Conservation (phyloP, 179 eudicot genomes). For the Kewa caespitosa region DNA sequence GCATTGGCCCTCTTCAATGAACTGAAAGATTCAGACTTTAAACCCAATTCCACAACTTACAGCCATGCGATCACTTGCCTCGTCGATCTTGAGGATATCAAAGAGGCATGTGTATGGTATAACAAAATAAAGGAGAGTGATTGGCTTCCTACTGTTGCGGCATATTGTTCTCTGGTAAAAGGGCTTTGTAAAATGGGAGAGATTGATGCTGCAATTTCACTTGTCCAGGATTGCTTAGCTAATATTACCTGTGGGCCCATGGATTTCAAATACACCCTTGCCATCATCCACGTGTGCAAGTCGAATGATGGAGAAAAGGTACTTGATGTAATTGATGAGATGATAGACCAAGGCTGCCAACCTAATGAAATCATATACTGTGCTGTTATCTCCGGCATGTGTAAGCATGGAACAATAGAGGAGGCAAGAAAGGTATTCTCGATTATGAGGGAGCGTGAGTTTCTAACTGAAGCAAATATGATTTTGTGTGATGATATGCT, state of each 20-base stretch:
- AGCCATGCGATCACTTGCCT: constrained; percentile 62
- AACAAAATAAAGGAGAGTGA: constrained; percentile 63
- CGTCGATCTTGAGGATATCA: constrained; percentile 53
- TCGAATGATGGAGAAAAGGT: constrained; percentile 59
- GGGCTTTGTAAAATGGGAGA: constrained; percentile 81
- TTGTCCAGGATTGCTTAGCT: constrained; percentile 83
- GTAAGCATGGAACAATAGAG: constrained; percentile 79
- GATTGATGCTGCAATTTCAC: constrained; percentile 67
- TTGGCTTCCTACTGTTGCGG: constrained; percentile 57
- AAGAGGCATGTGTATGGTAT: constrained; percentile 69
- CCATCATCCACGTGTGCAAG: constrained; percentile 67
- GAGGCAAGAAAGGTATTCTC: constrained; percentile 76
- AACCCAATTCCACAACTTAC: constrained; percentile 70
- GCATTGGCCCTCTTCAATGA: constrained; percentile 66
- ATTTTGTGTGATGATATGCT: constrained; percentile 80
- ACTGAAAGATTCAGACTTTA: constrained; percentile 43
- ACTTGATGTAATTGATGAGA: constrained; percentile 66
- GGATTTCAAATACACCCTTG: constrained; percentile 72
- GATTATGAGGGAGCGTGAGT: constrained; percentile 48
- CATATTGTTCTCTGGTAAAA: constrained; percentile 66
- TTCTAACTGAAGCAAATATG: constrained; percentile 61
- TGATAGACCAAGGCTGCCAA: constrained; percentile 57
- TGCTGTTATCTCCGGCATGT: constrained; percentile 84
- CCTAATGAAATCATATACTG: constrained; percentile 58
- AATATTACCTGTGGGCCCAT: constrained; percentile 66